phyloP scores from a whole-genome alignment of 176 grass and related monocot genomes.

The Tillandsia fasciculata region DNA sequence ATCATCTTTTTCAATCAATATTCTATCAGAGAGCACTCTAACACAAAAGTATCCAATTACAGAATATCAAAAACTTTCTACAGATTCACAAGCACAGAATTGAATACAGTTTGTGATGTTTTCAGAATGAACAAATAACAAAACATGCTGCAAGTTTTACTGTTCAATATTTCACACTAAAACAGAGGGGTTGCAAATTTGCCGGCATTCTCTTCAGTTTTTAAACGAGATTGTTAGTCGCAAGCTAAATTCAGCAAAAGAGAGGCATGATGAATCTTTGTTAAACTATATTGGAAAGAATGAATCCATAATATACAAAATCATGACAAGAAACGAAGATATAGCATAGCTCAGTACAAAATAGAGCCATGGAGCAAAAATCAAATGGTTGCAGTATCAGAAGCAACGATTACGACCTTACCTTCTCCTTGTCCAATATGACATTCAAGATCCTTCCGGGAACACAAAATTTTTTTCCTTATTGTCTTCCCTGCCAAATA shows the following conservation, averaged over 20 bases:
- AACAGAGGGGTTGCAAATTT: background rate
- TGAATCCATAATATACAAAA: background rate
- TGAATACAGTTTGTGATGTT: background rate
- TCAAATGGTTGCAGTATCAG: slow-evolving; percentile 14
- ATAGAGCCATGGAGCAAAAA: slow-evolving; percentile 11
- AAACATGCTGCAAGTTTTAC: slow-evolving; percentile 3
- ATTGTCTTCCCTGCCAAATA: slow-evolving; percentile 58
- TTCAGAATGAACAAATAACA: slow-evolving; percentile 11
- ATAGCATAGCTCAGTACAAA: slow-evolving; percentile 15
- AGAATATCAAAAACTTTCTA: slow-evolving; percentile 7
- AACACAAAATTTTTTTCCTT: slow-evolving; percentile 80
- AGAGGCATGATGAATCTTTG: too few species aligned
- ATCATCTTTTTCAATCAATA: too few species aligned
- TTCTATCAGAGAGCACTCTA: too few species aligned
- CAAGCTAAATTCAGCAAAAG: background rate
- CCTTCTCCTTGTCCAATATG: slow-evolving; percentile 77
- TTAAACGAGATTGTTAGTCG: background rate
- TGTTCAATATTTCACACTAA: background rate
- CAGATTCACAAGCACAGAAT: slow-evolving; percentile 5
- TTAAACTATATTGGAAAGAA: background rate
- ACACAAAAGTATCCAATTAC: slow-evolving; percentile 6
- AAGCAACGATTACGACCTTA: slow-evolving; percentile 24
- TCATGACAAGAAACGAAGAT: background rate
- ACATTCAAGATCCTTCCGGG: slow-evolving; percentile 95
- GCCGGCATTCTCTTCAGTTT: background rate